Evolutionary conservation across 2,329 filamentous ascomycete genomes (phyloP).

Genomic region (Venturia aucupariae): DNA sequence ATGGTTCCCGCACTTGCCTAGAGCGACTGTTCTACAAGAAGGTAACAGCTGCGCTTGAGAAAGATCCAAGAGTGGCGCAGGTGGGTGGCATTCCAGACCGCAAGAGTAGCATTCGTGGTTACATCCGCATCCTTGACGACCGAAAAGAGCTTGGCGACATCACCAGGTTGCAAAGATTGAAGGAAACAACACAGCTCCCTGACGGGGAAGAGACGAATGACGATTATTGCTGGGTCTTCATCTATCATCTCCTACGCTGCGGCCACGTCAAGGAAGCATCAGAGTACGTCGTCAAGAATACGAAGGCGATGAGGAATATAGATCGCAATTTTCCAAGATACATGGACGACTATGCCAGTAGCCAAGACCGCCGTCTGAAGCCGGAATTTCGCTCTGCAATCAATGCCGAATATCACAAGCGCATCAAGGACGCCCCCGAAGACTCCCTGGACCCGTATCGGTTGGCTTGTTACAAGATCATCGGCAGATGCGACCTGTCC

Average conservation of each 20-base stretch:
- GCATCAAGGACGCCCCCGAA: constrained; percentile 65
- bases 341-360: constrained; percentile 72
- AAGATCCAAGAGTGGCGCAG: constrained; percentile 79
- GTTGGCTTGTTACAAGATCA: constrained; percentile 96
- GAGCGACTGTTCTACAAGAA: constrained; percentile 68
- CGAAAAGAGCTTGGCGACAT: constrained; percentile 70
- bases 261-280: constrained; percentile 79
- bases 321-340: constrained; percentile 87
- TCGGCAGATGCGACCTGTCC: constrained; percentile 63
- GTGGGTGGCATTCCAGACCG: constrained; percentile 82
- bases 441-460: constrained; percentile 88
- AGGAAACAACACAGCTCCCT: constrained; percentile 13
- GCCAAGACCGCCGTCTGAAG: constrained; percentile 65
- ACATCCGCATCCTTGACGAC: constrained; percentile 69
- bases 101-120: constrained; percentile 85
- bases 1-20: constrained; percentile 68
- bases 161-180: constrained; percentile 36
- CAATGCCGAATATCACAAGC: constrained; percentile 80
- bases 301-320: constrained; percentile 74
- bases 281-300: constrained; percentile 73
- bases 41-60: constrained; percentile 67
- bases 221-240: constrained; percentile 86
- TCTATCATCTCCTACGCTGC: constrained; percentile 83
- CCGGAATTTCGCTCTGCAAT: constrained; percentile 77
- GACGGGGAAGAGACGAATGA: constrained; percentile 23